phyloP scores from a whole-genome alignment of 2,329 filamentous ascomycete genomes.

The Ambrosiella xylebori region DNA sequence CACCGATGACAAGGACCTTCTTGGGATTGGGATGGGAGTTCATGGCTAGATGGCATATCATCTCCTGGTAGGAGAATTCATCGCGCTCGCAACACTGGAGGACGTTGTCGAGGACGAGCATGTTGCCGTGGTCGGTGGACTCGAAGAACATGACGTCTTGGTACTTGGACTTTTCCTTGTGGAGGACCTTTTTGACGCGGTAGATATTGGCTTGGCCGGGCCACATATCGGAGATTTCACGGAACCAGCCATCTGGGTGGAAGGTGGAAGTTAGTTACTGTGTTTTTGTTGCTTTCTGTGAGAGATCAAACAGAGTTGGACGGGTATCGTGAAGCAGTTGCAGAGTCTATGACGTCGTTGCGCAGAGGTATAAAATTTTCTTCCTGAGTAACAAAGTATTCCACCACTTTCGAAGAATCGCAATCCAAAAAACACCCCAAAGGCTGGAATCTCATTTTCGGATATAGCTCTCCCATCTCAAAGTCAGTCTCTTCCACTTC shows the following conservation, averaged over 20 bases:
- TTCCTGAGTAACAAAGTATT: background rate
- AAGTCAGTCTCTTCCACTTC: too few relatives aligned
- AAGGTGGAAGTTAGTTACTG: conserved; percentile 3
- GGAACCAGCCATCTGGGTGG: conserved; percentile 91
- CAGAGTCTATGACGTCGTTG: background rate
- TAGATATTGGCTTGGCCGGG: conserved; percentile 97
- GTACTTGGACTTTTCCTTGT: conserved; percentile 99
- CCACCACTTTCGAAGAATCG: background rate
- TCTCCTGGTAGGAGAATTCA: conserved; percentile 99
- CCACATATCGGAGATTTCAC: conserved; percentile 98
- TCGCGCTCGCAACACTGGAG: conserved; percentile 98
- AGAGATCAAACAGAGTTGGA: background rate
- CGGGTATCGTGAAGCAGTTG: background rate
- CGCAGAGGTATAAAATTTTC: background rate
- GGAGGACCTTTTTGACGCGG: conserved; percentile 90
- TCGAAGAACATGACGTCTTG: conserved; percentile 99
- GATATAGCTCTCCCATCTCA: too few relatives aligned
- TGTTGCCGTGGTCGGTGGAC: conserved; percentile 89
- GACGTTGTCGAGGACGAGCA: conserved; percentile 94
- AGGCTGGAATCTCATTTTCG: background rate
- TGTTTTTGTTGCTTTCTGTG: background rate
- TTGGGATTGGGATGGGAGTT: conserved; percentile 97
- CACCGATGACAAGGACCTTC: conserved; percentile 95
- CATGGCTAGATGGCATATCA: conserved; percentile 98
- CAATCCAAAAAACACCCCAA: background rate